phyloP scores from a whole-genome alignment of 2,329 filamentous ascomycete species.

The Colletotrichum australisinense region DNA sequence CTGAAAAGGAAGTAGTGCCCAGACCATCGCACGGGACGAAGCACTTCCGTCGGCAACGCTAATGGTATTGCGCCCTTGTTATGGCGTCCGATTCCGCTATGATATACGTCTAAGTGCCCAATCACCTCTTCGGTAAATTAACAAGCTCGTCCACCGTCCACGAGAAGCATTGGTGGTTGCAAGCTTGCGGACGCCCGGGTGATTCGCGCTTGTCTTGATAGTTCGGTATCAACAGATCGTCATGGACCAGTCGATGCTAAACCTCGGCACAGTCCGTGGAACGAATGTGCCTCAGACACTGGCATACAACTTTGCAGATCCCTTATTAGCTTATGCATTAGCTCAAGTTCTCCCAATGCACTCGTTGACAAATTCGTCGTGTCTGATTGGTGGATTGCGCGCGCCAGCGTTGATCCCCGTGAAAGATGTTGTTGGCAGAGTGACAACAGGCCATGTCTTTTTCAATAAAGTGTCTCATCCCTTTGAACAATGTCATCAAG shows the following conservation, averaged over 20 bases:
- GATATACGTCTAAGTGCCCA: neutral
- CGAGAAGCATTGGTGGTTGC: neutral
- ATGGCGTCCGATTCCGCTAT: neutral
- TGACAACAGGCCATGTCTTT: neutral
- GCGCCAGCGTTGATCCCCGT: neutral
- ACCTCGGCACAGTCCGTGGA: neutral
- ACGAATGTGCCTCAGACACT: neutral
- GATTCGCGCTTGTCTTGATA: neutral
- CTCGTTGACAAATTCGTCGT: neutral
- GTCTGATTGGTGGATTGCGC: neutral
- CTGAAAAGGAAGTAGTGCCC: neutral
- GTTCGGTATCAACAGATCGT: neutral
- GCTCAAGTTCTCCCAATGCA: neutral
- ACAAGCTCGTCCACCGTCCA: neutral
- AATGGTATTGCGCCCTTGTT: no score
- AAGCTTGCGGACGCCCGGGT: neutral
- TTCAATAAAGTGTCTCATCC: neutral
- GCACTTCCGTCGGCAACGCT: neutral
- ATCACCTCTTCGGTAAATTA: neutral
- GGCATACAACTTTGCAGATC: neutral
- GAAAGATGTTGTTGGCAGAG: no score
- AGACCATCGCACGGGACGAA: neutral
- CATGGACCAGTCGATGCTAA: neutral
- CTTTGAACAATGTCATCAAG: neutral
- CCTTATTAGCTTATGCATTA: neutral